Percentiles rank a stretch among this genome's conserved stretches.
Evolutionary conservation across 306 rosid species (phyloP).

Genomic region (Coriaria nepalensis): DNA sequence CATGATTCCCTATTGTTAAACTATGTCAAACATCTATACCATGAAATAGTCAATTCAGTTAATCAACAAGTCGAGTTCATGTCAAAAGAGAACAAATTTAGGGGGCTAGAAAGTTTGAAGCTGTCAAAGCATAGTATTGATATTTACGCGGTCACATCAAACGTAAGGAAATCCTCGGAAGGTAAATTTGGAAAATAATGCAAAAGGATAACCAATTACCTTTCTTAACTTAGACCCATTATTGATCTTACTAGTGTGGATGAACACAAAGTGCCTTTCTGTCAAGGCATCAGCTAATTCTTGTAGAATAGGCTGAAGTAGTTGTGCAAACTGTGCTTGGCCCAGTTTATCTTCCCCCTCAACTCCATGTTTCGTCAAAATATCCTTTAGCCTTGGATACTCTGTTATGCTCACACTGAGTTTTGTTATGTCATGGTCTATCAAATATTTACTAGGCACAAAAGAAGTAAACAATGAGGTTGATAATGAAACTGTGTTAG

Average conservation of each 20-base stretch:
- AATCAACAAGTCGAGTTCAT: too few relatives aligned
- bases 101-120: too few relatives aligned
- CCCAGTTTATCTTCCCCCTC: slow-evolving; percentile 74
- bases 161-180: too few relatives aligned
- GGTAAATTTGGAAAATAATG: slow-evolving; percentile 4
- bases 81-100: too few relatives aligned
- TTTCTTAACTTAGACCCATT: slow-evolving; percentile 67
- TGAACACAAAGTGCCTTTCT: slow-evolving; percentile 30
- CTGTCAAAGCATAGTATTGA: too few relatives aligned
- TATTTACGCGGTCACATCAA: too few relatives aligned
- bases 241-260: slow-evolving; percentile 43
- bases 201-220: slow-evolving; percentile 28
- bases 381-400: slow-evolving; percentile 52
- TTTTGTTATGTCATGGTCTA: not conserved
- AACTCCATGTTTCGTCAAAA: slow-evolving; percentile 52
- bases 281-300: slow-evolving; percentile 66
- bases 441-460: not conserved
- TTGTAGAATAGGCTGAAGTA: slow-evolving; percentile 76
- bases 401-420: slow-evolving; percentile 36
- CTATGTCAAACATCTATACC: too few relatives aligned
- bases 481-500: too few relatives aligned
- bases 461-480: too few relatives aligned
- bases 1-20: too few relatives aligned
- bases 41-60: too few relatives aligned
- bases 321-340: slow-evolving; percentile 90